Base-by-base conservation (phyloP, 1,139 yeast species). In the Kurtzmaniella quercitrusa region DNA sequence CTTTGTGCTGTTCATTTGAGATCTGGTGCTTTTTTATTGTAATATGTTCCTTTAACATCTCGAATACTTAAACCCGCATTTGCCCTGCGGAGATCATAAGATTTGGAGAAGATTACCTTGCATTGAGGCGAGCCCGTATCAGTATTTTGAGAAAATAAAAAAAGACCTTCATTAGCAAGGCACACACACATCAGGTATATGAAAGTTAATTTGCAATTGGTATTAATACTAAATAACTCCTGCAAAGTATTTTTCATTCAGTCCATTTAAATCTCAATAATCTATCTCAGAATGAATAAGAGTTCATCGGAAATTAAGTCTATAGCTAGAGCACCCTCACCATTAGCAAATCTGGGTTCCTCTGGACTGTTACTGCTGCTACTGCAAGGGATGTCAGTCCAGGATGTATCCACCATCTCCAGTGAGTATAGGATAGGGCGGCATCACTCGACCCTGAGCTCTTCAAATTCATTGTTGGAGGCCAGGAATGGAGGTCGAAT, bases 341-440 rank as follows among this genome's bases (percentile, higher is more conserved):
- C 36, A 12, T 31, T 31, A 15, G 14, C 18, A n/a, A 31, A 31
- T 31, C 16, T 12, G 16, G 12, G 11, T 14, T 5, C 18, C 16
- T 16, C 36, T 9, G 36, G n/a, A n/a, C n/a, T n/a, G n/a, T n/a
- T n/a, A n/a, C n/a, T 21, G 8, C 23, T 8, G 18, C 18, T 14
- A 10, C 17, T 5, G 36, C 16, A 31, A 27, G 31, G 14, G 7
- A 7, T 19, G 11, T n/a, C 27, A 3, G 25, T 19, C 5, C 21
- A 12, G 33, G 41, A 39, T 36, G 44, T 43, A 2, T 43, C 46
- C 21, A 41, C 46, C 8, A 40, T 41, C 3, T 41, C 46, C 2
- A 43, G 39, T 25, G 46, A 41, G 3, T 23, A 41, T 3, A 38
- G 46, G 38, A 40, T 43, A n/a, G 46, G 44, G 2, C 38, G 46